These are phyloP conservation scores for Boletus reticulatus DNA, from an alignment of 768 basidiomycete genomes.

Conservation along the genomic window DNA sequence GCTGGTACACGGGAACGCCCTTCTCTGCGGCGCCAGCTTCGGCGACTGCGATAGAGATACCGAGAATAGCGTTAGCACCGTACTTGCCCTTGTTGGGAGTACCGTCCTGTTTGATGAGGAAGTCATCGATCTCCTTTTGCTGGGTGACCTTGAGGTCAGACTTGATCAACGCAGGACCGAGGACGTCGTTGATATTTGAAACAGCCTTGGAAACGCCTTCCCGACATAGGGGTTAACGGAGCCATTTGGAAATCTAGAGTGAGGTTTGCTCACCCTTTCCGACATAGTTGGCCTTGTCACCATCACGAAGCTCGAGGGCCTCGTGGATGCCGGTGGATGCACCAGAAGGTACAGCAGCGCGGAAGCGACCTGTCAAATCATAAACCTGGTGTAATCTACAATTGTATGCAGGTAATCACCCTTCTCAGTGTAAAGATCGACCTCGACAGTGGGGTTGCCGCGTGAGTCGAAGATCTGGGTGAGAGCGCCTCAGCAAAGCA, in stretches of 20 bases:
- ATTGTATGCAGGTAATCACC: conserved; percentile 45
- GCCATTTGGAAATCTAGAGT: background rate
- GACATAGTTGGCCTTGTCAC: conserved; percentile 87
- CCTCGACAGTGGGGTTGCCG: conserved; percentile 96
- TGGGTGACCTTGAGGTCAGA: conserved; percentile 79
- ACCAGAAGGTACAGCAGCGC: conserved; percentile 94
- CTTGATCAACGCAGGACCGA: conserved; percentile 87
- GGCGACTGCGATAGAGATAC: conserved; percentile 93
- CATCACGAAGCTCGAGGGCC: conserved; percentile 98
- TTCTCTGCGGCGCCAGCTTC: conserved; percentile 95
- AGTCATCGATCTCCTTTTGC: conserved; percentile 96
- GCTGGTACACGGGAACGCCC: conserved; percentile 92
- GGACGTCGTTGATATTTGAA: conserved; percentile 86
- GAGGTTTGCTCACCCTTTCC: conserved; percentile 75
- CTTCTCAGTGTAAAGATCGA: conserved; percentile 85
- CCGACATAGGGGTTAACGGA: background rate
- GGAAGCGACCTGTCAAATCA: conserved; percentile 71
- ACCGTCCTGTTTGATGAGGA: conserved; percentile 97
- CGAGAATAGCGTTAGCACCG: conserved; percentile 98
- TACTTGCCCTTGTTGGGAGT: conserved; percentile 99
- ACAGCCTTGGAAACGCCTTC: conserved; percentile 93
- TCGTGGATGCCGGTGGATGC: conserved; percentile 98
- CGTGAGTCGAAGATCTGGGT: conserved; percentile 97
- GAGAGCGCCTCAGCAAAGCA: conserved; percentile 12
- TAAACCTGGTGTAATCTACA: conserved; percentile 9